These are phyloP conservation scores for Mycothermus thermophilus DNA, from an alignment of 495 filamentous ascomycete genomes.

Conservation along the genomic window DNA sequence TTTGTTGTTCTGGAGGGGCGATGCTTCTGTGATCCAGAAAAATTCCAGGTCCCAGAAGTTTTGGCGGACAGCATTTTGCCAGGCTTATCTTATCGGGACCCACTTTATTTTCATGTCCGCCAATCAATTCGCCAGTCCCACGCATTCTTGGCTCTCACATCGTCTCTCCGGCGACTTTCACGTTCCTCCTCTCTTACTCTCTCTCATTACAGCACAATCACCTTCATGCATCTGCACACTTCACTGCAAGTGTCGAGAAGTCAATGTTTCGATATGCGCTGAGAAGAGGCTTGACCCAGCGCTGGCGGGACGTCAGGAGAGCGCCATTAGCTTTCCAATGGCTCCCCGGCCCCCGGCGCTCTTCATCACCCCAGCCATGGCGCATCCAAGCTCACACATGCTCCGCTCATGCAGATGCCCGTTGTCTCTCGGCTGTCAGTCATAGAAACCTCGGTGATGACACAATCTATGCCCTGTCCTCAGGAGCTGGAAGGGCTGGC, in stretches of 20 bases:
- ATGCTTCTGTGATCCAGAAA: conserved; percentile 4
- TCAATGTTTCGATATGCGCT: conserved; percentile 26
- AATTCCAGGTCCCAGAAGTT: conserved; percentile 8
- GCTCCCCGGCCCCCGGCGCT: too few relatives aligned
- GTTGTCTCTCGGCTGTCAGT: too few relatives aligned
- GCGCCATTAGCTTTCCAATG: not conserved
- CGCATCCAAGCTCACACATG: too few relatives aligned
- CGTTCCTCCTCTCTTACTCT: not conserved
- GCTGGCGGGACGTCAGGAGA: not conserved
- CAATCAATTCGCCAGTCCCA: conserved; percentile 4
- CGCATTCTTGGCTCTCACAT: too few relatives aligned
- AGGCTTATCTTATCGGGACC: conserved; percentile 7
- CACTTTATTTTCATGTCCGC: conserved; percentile 1
- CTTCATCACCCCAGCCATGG: too few relatives aligned
- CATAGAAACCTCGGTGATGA: too few relatives aligned
- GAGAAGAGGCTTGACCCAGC: conserved; percentile 8
- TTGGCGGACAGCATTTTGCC: conserved; percentile 1
- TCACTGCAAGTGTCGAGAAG: conserved; percentile 3
- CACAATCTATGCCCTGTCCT: conserved; percentile 90
- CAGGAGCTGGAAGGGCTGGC: conserved; percentile 70
- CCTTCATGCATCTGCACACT: not conserved
- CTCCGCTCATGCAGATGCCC: too few relatives aligned
- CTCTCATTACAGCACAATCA: too few relatives aligned
- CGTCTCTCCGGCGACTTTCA: not conserved
- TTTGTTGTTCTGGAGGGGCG: conserved; percentile 3